Evolutionary conservation across 805 yeast species (phyloP), one percentile per base, ranked within the genome.

Genomic region (Metschnikowia cubensis): DNA sequence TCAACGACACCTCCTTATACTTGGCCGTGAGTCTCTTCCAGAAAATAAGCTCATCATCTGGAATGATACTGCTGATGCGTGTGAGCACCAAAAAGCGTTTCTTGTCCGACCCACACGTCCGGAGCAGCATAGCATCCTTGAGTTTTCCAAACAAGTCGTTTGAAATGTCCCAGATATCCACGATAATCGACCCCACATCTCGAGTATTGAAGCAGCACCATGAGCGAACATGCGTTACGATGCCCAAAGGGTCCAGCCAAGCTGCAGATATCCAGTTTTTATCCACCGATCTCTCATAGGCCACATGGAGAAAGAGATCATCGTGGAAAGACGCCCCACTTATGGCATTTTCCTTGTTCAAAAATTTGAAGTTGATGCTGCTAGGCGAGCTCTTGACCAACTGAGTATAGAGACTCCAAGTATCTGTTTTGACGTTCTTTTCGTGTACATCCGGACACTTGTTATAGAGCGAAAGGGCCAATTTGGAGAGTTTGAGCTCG

Each of bases 171-270:
- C 91, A 84, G 15, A 87, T 81, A 49, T 84, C 86, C 57, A 80
- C 82, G 53, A 87, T 78, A 2, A 85, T 81, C 0, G 75, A 69
- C 36, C 83, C 70, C 45, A 71, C 51, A 46, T 68, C 71, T 11
- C 38, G 48, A 20, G 56, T 42, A 4, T 49, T 38, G 6, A 60
- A 63, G 61, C 75, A 72, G 57, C 74, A 76, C 91, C 92, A 87
- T 0, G 89, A 77, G 55, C 81, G 84, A 0, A 84, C 77, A 42
- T 74, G 75, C 15, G 83, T 79, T 11, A 81, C 74, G 3, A 74
- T 72, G 0, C 96, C 96, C 63, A 79, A 77, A 44, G 91, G 92
- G 60, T 92, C 96, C 0, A 94, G 76, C 95, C 97, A 89, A 0
- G 95, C 85, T 0, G 89, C 95, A 20, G 84, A 81, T 40, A 89